Conservation (phyloP, 2,329 filamentous ascomycete species). For the Xenosphaeropsis pyriputrescens region DNA sequence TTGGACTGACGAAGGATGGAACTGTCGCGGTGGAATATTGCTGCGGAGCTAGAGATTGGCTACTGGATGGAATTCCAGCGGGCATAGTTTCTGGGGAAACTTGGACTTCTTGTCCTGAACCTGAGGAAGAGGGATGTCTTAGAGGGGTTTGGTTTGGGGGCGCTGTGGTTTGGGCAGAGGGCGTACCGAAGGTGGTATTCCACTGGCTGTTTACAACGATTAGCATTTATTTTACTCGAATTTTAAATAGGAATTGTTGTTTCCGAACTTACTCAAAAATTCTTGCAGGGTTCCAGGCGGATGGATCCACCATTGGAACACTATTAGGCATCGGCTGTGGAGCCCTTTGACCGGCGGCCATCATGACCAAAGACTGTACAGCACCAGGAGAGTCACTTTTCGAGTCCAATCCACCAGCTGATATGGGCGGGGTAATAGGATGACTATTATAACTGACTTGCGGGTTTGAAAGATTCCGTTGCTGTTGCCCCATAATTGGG, state of each 20-base stretch:
- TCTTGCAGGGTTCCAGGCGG: conserved; percentile 69
- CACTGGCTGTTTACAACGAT: conserved; percentile 52
- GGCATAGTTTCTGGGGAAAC: no score
- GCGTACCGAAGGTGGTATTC: conserved; percentile 79
- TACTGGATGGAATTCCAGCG: no score
- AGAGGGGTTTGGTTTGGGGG: conserved; percentile 19
- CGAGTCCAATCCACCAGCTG: conserved; percentile 53
- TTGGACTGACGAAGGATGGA: conserved; percentile 48
- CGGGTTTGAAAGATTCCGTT: conserved; percentile 31
- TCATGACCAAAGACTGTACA: conserved; percentile 53
- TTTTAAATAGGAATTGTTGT: not conserved
- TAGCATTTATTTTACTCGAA: conserved; percentile 6
- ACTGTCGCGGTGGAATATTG: conserved; percentile 38
- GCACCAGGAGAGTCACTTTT: conserved; percentile 65
- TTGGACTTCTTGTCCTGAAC: no score
- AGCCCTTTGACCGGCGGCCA: conserved; percentile 37
- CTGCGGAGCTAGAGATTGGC: conserved; percentile 22
- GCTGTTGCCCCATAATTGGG: conserved; percentile 32
- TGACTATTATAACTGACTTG: conserved; percentile 56
- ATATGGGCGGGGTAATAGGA: conserved; percentile 70
- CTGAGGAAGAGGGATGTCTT: conserved; percentile 16
- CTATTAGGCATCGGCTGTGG: conserved; percentile 36
- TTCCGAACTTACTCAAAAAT: conserved; percentile 75
- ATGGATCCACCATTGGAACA: conserved; percentile 46
- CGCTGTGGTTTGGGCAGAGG: conserved; percentile 17